These are phyloP conservation scores for Saccharomycopsis babjevae DNA, from an alignment of 805 yeast species.

Conservation along the genomic window DNA sequence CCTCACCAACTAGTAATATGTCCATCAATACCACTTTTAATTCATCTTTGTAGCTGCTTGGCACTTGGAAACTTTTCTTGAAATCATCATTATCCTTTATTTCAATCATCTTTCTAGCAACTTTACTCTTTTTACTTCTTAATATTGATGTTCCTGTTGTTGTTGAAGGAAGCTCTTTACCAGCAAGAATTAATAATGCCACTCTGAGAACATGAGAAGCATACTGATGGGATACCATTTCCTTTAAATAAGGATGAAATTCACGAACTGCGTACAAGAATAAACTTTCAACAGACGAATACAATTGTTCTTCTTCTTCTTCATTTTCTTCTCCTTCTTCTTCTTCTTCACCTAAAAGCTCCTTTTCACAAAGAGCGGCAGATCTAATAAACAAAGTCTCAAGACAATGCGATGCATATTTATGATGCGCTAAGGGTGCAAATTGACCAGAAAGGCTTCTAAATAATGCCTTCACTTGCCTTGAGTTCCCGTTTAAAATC, in stretches of 20 bases:
- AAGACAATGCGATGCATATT: conserved; percentile 87
- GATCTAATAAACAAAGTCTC: conserved; percentile 73
- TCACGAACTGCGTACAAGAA: conserved; percentile 59
- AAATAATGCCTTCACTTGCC: conserved; percentile 56
- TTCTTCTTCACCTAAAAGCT: conserved; percentile 38
- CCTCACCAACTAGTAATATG: conserved; percentile 26
- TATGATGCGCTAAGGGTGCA: conserved; percentile 69
- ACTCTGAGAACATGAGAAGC: conserved; percentile 83
- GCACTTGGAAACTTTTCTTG: conserved; percentile 51
- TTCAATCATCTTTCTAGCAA: conserved; percentile 89
- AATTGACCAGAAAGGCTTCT: conserved; percentile 65
- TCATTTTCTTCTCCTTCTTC: conserved; percentile 26
- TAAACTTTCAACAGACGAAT: conserved; percentile 53
- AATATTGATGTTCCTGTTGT: conserved; percentile 58
- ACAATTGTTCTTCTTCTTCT: conserved; percentile 29
- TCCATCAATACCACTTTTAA: conserved; percentile 39
- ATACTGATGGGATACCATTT: conserved; percentile 65
- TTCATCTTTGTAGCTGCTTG: conserved; percentile 55
- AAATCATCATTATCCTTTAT: conserved; percentile 70
- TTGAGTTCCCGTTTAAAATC: conserved; percentile 52
- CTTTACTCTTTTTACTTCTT: conserved; percentile 74
- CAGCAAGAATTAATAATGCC: conserved; percentile 60
- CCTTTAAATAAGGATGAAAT: conserved; percentile 44
- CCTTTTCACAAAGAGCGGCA: conserved; percentile 69
- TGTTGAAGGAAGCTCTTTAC: conserved; percentile 68